Base-by-base conservation (phyloP, 768 basidiomycete species). In the Thelephora aurantiotincta region DNA sequence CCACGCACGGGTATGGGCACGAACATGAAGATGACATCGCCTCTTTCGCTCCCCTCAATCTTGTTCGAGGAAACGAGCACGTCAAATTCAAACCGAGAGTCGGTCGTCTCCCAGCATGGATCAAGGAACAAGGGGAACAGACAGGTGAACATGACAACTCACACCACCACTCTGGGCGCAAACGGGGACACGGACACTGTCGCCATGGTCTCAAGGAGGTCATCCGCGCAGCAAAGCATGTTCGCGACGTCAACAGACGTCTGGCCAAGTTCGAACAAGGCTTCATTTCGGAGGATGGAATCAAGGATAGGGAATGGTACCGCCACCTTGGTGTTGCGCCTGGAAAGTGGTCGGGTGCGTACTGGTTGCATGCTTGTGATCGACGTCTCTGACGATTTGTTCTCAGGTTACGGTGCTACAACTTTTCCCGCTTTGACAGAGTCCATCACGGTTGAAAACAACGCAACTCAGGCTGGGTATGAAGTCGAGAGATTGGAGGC, bases 231-330 rank as follows among this genome's bases (percentile, higher is more conserved):
- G 75, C 68, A 2, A 74, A 72, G 55, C 75, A 77, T 23, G 73
- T 86, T 9, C 67, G 64, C 45, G 66, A 57, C 46, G 73, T 71
- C 13, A 88, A 88, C 62, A 63, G 72, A 64, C 84, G 80, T 60
- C 65, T 89, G n/a, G 63, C 69, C 11, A 63, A 66, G 6, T 88
- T 89, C 53, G 87, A 90, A 60, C 74, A 73, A 44, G 87, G 88
- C 1, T 87, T 94, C 60, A 82, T 92, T 50, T 78, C 77, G 5
- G 68, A 81, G 55, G 77, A 67, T 13, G 91, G 90, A 0, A 78
- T 91, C 52, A 78, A 78, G 54, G 78, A 80, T 47, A 71, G 85
- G 30, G 82, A 87, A 59, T 93, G 90, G 90, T 94, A 84, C 60
- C 77, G 69, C 56, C 82, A 91, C 63, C 71, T 90, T 13, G 89